phyloP scores from a whole-genome alignment of 2,329 filamentous ascomycete genomes.

The Sclerotinia borealis region DNA sequence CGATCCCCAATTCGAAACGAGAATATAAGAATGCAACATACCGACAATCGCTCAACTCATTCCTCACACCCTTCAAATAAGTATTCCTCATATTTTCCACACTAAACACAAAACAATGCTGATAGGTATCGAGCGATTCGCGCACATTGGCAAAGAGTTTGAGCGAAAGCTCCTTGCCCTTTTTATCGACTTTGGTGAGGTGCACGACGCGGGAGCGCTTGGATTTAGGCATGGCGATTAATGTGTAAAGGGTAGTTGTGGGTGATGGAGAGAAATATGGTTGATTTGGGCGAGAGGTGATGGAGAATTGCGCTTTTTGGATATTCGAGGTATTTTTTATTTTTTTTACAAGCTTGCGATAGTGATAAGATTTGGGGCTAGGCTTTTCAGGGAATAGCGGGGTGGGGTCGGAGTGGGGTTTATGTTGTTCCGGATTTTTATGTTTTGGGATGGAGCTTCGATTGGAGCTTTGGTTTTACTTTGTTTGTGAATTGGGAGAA shows the following conservation, averaged over 20 bases:
- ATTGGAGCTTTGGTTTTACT: not conserved
- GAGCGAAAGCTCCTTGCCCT: conserved; percentile 82
- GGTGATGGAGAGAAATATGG: not conserved
- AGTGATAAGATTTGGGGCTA: conserved; percentile 17
- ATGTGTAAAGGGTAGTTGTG: not conserved
- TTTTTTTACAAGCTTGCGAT: conserved; percentile 17
- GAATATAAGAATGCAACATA: conserved; percentile 37
- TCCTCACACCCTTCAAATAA: conserved; percentile 84
- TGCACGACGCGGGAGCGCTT: conserved; percentile 87
- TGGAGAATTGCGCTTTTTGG: conserved; percentile 10
- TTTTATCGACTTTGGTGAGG: conserved; percentile 87
- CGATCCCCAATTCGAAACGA: not conserved
- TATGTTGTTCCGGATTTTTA: conserved; percentile 5
- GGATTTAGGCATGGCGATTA: conserved; percentile 76
- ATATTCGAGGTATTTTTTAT: conserved; percentile 17
- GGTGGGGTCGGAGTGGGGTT: conserved; percentile 7
- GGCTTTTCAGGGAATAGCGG: conserved; percentile 1
- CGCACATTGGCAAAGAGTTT: conserved; percentile 85
- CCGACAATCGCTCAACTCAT: conserved; percentile 79
- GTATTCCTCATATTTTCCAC: conserved; percentile 98
- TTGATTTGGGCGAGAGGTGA: conserved; percentile 3
- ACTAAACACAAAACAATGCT: conserved; percentile 87
- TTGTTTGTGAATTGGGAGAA: not conserved
- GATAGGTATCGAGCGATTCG: conserved; percentile 75
- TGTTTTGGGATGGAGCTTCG: not conserved